Evolutionary conservation across 2,329 filamentous ascomycete genomes (phyloP).

Genomic region (Exserohilum rostratum): DNA sequence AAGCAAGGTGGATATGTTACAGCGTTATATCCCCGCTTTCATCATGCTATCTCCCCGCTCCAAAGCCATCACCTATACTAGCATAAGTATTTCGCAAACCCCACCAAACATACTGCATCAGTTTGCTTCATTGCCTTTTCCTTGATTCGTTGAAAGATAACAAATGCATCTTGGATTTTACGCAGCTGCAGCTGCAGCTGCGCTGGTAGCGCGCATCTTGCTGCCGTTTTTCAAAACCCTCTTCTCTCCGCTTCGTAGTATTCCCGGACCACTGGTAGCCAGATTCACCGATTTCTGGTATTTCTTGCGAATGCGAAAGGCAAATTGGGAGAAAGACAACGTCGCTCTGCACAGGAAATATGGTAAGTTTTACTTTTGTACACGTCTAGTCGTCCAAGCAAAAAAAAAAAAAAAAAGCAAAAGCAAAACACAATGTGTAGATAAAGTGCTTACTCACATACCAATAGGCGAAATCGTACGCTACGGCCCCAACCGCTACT

Average conservation of each 20-base stretch:
- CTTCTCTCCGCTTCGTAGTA: constrained; percentile 12
- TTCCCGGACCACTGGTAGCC: constrained; percentile 17
- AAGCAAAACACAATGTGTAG: not conserved
- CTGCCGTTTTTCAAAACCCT: constrained; percentile 6
- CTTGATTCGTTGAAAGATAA: too few relatives aligned
- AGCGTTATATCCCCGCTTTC: too few relatives aligned
- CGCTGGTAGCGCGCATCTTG: constrained; percentile 10
- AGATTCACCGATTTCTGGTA: constrained; percentile 22
- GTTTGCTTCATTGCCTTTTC: too few relatives aligned
- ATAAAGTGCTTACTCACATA: not conserved
- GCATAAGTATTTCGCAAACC: too few relatives aligned
- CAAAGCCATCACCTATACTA: too few relatives aligned
- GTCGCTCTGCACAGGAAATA: constrained; percentile 20
- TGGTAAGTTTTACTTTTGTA: constrained; percentile 3
- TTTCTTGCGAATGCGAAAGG: constrained; percentile 13
- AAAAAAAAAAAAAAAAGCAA: not conserved
- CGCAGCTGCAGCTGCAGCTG: constrained; percentile 2
- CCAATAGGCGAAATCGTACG: constrained; percentile 13
- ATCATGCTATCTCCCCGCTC: too few relatives aligned
- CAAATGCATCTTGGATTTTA: constrained; percentile 10
- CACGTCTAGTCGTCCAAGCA: not conserved
- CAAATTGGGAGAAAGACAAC: constrained; percentile 12
- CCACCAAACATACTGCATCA: too few relatives aligned
- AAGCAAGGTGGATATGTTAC: too few relatives aligned
- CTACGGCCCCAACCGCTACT: constrained; percentile 17